phyloP scores from a whole-genome alignment of 2,329 filamentous ascomycete genomes.

The Lasiodiplodia citricola region DNA sequence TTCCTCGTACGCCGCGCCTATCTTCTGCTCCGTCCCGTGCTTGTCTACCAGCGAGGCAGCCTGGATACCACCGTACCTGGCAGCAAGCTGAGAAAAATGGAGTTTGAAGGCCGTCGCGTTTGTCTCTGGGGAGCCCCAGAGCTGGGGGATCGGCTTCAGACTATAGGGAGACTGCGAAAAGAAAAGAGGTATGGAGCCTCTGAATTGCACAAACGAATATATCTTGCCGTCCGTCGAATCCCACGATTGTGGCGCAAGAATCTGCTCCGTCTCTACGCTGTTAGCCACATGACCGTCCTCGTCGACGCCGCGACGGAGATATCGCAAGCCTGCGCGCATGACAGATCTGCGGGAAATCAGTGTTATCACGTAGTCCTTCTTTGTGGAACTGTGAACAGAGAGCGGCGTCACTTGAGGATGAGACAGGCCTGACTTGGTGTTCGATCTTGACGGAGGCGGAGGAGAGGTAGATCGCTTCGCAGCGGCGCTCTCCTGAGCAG shows the following conservation, averaged over 20 bases:
- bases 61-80: constrained; percentile 77
- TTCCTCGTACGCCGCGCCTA: constrained; percentile 78
- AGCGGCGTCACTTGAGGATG: constrained; percentile 20
- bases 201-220: constrained; percentile 84
- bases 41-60: constrained; percentile 88
- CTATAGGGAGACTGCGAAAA: constrained; percentile 96
- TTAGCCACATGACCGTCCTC: constrained; percentile 90
- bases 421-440: constrained; percentile 14
- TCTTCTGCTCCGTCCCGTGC: constrained; percentile 77
- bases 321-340: constrained; percentile 85
- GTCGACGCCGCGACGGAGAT: constrained; percentile 87
- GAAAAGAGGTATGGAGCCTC: constrained; percentile 92
- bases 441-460: constrained; percentile 32
- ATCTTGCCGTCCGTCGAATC: constrained; percentile 62
- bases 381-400: constrained; percentile 26
- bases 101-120: constrained; percentile 79
- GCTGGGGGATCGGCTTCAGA: constrained; percentile 81
- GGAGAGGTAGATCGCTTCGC: constrained; percentile 27
- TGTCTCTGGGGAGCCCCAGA: constrained; percentile 79
- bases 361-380: constrained; percentile 74
- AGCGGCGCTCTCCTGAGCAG: constrained; percentile 34
- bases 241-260: constrained; percentile 76
- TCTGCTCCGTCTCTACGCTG: constrained; percentile 92
- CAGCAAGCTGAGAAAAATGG: constrained; percentile 75
- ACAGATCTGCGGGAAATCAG: constrained; percentile 88